Evolutionary conservation across 208 protist species (phyloP).

Genomic region (Angomonas ambiguus): DNA sequence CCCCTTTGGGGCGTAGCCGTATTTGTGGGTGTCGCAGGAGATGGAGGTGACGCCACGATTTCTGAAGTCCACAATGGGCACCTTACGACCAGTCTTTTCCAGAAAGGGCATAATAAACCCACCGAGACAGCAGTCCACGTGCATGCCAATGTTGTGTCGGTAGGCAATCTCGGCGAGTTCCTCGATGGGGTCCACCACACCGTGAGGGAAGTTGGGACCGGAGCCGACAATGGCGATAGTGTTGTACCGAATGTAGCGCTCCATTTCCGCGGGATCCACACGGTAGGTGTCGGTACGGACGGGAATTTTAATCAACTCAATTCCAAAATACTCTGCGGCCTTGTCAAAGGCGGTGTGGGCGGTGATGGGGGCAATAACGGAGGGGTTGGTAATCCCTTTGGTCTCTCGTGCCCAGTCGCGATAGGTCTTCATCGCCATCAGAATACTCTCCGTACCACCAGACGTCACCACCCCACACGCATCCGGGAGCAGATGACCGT

Average conservation of each 20-base stretch:
- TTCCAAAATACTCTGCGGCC: slow-evolving; percentile 94
- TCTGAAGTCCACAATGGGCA: slow-evolving; percentile 94
- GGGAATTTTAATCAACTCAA: slow-evolving; percentile 92
- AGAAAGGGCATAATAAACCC: slow-evolving; percentile 97
- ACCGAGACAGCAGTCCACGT: slow-evolving; percentile 98
- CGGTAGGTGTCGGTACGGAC: slow-evolving; percentile 70
- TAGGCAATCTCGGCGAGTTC: slow-evolving; percentile 87
- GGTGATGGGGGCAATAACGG: slow-evolving; percentile 91
- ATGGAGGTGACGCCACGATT: slow-evolving; percentile 97
- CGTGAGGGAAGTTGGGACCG: slow-evolving; percentile 95
- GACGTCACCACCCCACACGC: slow-evolving; percentile 95
- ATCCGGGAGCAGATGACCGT: slow-evolving; percentile 81
- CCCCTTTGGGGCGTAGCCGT: slow-evolving; percentile 98
- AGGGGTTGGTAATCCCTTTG: slow-evolving; percentile 86
- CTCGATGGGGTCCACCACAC: slow-evolving; percentile 90
- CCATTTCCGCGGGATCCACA: slow-evolving; percentile 77
- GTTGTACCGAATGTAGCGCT: slow-evolving; percentile 92
- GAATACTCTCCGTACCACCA: slow-evolving; percentile 96
- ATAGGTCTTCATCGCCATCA: slow-evolving; percentile 97
- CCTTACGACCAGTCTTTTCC: slow-evolving; percentile 81
- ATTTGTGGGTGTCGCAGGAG: slow-evolving; percentile 99
- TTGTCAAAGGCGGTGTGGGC: slow-evolving; percentile 98
- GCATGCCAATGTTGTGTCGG: slow-evolving; percentile 91
- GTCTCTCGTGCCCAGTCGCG: slow-evolving; percentile 84
- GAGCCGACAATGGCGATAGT: slow-evolving; percentile 95